A percentile compares a stretch with the other conserved stretches of the same genome.
phyloP scores from a whole-genome alignment of 1,139 yeast species.

The Blastobotrys elegans region DNA sequence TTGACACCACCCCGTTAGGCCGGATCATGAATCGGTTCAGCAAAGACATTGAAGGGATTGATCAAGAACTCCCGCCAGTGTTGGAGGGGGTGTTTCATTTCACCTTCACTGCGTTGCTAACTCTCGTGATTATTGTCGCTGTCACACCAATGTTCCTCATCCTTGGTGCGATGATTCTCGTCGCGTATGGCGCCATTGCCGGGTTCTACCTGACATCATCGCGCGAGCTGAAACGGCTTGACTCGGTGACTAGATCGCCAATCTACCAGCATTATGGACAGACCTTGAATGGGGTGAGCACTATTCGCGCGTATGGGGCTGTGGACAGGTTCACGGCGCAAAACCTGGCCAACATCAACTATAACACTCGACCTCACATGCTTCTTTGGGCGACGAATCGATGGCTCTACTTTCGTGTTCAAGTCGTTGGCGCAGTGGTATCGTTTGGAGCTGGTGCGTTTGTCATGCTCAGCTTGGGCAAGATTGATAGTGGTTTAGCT shows the following conservation, averaged over 20 bases:
- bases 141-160: slow-evolving; percentile 6
- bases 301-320: slow-evolving; percentile 91
- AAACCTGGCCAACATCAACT: slow-evolving; percentile 71
- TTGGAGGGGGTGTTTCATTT: slow-evolving; percentile 4
- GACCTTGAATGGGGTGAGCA: slow-evolving; percentile 81
- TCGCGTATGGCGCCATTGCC: background rate
- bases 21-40: slow-evolving; percentile 96
- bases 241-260: slow-evolving; percentile 84
- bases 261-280: slow-evolving; percentile 93
- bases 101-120: slow-evolving; percentile 2
- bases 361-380: slow-evolving; percentile 80
- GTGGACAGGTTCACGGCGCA: slow-evolving; percentile 76
- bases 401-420: slow-evolving; percentile 86
- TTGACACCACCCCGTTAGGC: slow-evolving; percentile 93
- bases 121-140: slow-evolving; percentile 1
- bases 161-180: background rate
- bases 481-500: slow-evolving; percentile 59
- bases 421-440: slow-evolving; percentile 76
- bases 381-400: slow-evolving; percentile 91
- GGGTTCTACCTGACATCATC: slow-evolving; percentile 63
- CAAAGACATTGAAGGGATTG: slow-evolving; percentile 88
- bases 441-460: slow-evolving; percentile 77
- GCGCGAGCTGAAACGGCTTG: slow-evolving; percentile 83
- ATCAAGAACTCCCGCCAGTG: slow-evolving; percentile 62
- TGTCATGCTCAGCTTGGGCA: slow-evolving; percentile 56